Conservation (phyloP, 2,329 filamentous ascomycete species). For the Cladosporium sp. region DNA sequence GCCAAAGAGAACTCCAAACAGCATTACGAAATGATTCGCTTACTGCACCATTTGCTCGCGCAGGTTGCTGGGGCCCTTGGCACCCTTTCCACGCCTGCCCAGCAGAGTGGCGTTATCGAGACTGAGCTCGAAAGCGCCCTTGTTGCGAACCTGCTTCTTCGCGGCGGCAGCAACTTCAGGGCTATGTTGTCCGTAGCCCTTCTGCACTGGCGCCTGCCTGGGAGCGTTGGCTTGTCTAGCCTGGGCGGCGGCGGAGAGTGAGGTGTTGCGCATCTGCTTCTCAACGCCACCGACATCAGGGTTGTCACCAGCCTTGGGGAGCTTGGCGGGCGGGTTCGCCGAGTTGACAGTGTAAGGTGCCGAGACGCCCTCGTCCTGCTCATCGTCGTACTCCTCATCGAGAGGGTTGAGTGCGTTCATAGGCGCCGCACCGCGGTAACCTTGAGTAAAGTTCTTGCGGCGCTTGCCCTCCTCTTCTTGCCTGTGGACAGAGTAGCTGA, state of each 20-base stretch:
- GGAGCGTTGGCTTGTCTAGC: conserved; percentile 49
- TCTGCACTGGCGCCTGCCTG: conserved; percentile 43
- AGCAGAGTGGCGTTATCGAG: conserved; percentile 86
- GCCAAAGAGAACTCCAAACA: too few species aligned
- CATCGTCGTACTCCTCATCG: conserved; percentile 60
- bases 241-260: conserved; percentile 63
- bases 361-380: conserved; percentile 55
- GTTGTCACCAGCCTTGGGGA: conserved; percentile 57
- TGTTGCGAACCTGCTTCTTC: conserved; percentile 71
- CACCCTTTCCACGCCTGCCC: conserved; percentile 62
- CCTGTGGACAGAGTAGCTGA: conserved; percentile 93
- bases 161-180: conserved; percentile 78
- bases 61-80: conserved; percentile 43
- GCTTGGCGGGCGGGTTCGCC: conserved; percentile 54
- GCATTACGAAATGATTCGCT: not conserved
- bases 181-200: conserved; percentile 85
- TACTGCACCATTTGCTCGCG: conserved; percentile 31
- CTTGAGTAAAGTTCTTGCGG: conserved; percentile 74
- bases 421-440: conserved; percentile 58
- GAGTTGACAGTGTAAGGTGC: conserved; percentile 47
- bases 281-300: conserved; percentile 68
- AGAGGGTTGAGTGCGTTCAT: conserved; percentile 63
- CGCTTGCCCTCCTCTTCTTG: conserved; percentile 95
- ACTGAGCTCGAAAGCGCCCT: conserved; percentile 85
- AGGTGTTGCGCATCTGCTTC: conserved; percentile 79